These are phyloP conservation scores for Domatiomyces globalis DNA, from an alignment of 2,329 filamentous ascomycete species.

Conservation along the genomic window DNA sequence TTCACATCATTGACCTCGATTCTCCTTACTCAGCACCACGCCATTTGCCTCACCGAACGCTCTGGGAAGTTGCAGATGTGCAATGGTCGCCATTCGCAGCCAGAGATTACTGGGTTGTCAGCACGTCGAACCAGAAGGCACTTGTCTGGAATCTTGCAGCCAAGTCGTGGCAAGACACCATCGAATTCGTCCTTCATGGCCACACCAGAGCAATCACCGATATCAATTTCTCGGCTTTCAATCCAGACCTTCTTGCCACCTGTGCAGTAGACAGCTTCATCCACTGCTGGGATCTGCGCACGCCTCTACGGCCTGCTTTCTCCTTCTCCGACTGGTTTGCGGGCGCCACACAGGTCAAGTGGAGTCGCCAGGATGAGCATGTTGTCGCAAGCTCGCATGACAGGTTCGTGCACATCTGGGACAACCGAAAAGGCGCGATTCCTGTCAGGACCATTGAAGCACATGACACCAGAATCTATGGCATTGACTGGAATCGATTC, in stretches of 20 bases:
- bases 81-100: slow-evolving; percentile 92
- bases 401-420: slow-evolving; percentile 77
- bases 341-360: slow-evolving; percentile 89
- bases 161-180: slow-evolving; percentile 55
- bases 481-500: slow-evolving; percentile 83
- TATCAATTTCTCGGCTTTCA: slow-evolving; percentile 88
- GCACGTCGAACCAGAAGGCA: slow-evolving; percentile 86
- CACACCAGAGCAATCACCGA: slow-evolving; percentile 85
- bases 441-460: slow-evolving; percentile 75
- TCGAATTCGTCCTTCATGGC: slow-evolving; percentile 76
- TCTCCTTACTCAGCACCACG: slow-evolving; percentile 76
- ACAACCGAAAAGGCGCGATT: slow-evolving; percentile 62
- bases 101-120: slow-evolving; percentile 84
- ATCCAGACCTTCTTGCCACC: slow-evolving; percentile 76
- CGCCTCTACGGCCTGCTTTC: slow-evolving; percentile 56
- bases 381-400: slow-evolving; percentile 86
- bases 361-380: slow-evolving; percentile 74
- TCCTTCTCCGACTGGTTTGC: slow-evolving; percentile 89
- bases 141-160: slow-evolving; percentile 85
- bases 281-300: slow-evolving; percentile 78
- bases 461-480: slow-evolving; percentile 87
- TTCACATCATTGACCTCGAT: slow-evolving; percentile 85
- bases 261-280: slow-evolving; percentile 89
- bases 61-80: slow-evolving; percentile 92
- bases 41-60: slow-evolving; percentile 68